Evolutionary conservation across 768 basidiomycete species (phyloP).

Genomic region (Tricholoma flavovirens): DNA sequence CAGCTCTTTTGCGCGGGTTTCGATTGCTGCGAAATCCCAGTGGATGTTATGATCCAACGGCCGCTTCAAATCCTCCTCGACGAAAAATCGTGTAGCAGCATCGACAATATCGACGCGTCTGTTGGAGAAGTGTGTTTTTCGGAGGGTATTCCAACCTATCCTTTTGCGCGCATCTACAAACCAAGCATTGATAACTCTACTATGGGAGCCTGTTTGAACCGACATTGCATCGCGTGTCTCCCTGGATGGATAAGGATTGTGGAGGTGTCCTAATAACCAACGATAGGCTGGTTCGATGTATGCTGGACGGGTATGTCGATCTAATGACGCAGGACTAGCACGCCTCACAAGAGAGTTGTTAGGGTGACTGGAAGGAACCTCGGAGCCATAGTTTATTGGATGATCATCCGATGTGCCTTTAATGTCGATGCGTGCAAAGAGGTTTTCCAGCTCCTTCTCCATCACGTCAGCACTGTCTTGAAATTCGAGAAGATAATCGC

Average conservation of each 20-base stretch:
- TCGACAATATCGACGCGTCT: constrained; percentile 29
- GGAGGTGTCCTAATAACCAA: constrained; percentile 42
- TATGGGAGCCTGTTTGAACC: constrained; percentile 12
- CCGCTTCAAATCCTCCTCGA: constrained; percentile 10
- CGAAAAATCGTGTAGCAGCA: constrained; percentile 32
- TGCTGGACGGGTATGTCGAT: constrained; percentile 3
- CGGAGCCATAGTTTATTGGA: not conserved
- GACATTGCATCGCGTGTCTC: constrained; percentile 25
- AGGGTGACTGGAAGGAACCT: not conserved
- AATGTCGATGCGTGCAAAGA: constrained; percentile 9
- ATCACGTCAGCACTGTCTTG: constrained; percentile 1
- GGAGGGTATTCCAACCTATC: constrained; percentile 46
- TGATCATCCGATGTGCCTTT: not conserved
- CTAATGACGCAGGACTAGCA: not conserved
- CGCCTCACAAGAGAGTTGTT: not conserved
- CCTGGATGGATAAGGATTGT: constrained; percentile 46
- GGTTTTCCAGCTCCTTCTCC: constrained; percentile 7
- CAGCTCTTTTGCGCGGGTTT: constrained; percentile 14
- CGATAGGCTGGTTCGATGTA: constrained; percentile 27
- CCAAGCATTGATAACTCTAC: constrained; percentile 38
- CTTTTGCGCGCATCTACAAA: constrained; percentile 42
- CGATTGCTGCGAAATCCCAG: constrained; percentile 18
- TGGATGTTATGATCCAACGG: constrained; percentile 17
- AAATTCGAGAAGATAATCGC: constrained; percentile 9
- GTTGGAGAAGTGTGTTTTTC: constrained; percentile 27